Percentiles rank a stretch among this genome's conserved stretches.
phyloP scores from a whole-genome alignment of 2,329 filamentous ascomycete species.

The Exophiala xenobiotica region DNA sequence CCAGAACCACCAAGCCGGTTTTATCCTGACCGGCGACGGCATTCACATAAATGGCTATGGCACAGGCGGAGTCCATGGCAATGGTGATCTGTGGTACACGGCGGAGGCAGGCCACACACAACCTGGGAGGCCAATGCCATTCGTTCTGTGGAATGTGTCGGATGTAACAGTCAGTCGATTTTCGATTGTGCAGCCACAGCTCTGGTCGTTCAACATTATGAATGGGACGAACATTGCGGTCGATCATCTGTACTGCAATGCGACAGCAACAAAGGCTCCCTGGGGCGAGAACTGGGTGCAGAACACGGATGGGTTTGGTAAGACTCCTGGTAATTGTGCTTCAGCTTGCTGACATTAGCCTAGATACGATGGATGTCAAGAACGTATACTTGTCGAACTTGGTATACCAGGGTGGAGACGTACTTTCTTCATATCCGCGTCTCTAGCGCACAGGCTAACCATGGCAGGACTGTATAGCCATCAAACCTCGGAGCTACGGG shows the following conservation, averaged over 20 bases:
- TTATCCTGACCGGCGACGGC: conserved; percentile 51
- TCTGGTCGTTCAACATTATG: conserved; percentile 59
- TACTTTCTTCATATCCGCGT: background rate
- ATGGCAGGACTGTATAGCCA: conserved; percentile 54
- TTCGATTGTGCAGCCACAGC: conserved; percentile 50
- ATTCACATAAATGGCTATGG: conserved; percentile 54
- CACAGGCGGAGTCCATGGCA: conserved; percentile 56
- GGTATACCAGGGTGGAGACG: conserved; percentile 57
- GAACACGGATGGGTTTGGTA: conserved; percentile 27
- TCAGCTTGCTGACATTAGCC: too few species aligned
- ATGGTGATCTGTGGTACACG: conserved; percentile 56
- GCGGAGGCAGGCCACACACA: conserved; percentile 48
- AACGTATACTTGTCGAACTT: conserved; percentile 54
- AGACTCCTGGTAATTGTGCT: too few species aligned
- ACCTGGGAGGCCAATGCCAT: conserved; percentile 57
- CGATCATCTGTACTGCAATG: conserved; percentile 52
- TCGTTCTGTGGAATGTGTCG: conserved; percentile 59
- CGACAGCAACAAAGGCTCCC: conserved; percentile 51
- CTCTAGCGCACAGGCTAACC: background rate
- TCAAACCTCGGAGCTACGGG: conserved; percentile 64
- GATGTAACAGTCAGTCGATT: conserved; percentile 56
- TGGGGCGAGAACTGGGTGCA: conserved; percentile 52
- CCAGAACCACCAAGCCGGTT: conserved; percentile 57
- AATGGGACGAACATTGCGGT: conserved; percentile 56
- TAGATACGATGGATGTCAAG: conserved; percentile 56